phyloP scores from a whole-genome alignment of 495 filamentous ascomycete species.

The Friedmanniomyces simplex region DNA sequence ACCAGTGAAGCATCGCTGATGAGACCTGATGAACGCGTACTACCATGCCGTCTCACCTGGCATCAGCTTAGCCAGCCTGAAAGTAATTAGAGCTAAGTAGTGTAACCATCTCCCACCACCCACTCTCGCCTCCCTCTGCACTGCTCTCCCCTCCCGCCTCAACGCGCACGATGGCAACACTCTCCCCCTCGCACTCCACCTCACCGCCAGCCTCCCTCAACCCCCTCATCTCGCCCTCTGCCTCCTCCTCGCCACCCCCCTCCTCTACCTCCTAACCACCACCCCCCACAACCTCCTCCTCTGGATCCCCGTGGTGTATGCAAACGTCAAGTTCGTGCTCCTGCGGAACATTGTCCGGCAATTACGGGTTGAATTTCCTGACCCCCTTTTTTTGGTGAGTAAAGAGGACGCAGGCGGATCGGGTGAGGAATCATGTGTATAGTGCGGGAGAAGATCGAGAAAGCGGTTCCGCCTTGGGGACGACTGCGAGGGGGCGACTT shows the following conservation, averaged over 20 bases:
- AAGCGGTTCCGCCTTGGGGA: background rate
- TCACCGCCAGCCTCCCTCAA: background rate
- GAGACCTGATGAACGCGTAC: no score
- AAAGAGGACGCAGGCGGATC: slow-evolving; percentile 8
- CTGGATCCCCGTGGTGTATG: background rate
- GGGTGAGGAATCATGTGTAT: background rate
- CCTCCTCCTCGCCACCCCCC: background rate
- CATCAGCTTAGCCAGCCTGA: no score
- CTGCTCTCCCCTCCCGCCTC: no score
- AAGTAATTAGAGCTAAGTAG: no score
- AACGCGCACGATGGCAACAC: no score
- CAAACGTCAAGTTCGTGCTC: background rate
- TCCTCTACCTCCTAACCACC: background rate
- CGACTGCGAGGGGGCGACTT: slow-evolving; percentile 11
- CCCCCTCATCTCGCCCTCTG: background rate
- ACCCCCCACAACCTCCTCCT: slow-evolving; percentile 15
- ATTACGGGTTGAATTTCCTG: background rate
- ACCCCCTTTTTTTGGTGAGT: background rate
- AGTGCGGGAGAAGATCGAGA: slow-evolving; percentile 4
- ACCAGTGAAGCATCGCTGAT: no score
- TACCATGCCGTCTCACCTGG: no score
- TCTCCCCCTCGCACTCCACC: background rate
- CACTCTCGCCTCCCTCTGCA: no score
- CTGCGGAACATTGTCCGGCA: background rate
- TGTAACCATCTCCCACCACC: no score